A percentile compares a stretch with the other conserved stretches of the same genome.
phyloP scores from a whole-genome alignment of 306 rosid species.

The Prunus kanzakura region DNA sequence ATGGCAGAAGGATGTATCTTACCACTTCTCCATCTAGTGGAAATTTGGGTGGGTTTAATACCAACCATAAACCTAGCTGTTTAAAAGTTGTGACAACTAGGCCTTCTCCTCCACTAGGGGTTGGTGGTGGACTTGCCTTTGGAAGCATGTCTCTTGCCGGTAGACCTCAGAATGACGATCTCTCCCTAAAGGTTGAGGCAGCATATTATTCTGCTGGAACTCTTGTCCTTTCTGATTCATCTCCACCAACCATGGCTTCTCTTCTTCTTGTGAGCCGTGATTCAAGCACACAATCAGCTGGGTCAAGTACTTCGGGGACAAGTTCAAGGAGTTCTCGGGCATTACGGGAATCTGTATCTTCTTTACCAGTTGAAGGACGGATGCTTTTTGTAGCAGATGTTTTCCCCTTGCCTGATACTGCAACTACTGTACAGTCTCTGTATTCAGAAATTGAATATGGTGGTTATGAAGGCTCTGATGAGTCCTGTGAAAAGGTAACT shows the following conservation, averaged over 20 bases:
- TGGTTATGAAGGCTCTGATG: constrained; percentile 65
- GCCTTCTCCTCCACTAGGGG: constrained; percentile 97
- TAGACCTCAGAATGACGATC: constrained; percentile 87
- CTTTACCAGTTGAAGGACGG: constrained; percentile 90
- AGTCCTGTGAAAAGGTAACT: constrained; percentile 64
- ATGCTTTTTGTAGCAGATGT: constrained; percentile 97
- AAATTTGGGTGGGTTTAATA: constrained; percentile 68
- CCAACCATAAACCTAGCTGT: constrained; percentile 72
- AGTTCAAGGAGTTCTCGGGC: constrained; percentile 78
- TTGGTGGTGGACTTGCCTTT: constrained; percentile 80
- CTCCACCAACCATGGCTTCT: constrained; percentile 78
- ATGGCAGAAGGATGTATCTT: constrained; percentile 94
- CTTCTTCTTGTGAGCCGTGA: constrained; percentile 86
- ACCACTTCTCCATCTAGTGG: constrained; percentile 92
- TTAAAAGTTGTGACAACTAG: constrained; percentile 89
- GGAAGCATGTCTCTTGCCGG: constrained; percentile 80
- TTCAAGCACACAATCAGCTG: constrained; percentile 59
- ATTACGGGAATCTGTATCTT: constrained; percentile 79
- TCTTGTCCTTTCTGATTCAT: constrained; percentile 90
- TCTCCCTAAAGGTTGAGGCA: constrained; percentile 86
- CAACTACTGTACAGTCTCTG: constrained; percentile 67
- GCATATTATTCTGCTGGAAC: constrained; percentile 90
- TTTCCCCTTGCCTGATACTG: constrained; percentile 77
- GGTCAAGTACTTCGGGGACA: constrained; percentile 55
- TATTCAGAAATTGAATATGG: constrained; percentile 88